phyloP scores from a whole-genome alignment of 768 basidiomycete species.

The Tricholoma terreum region DNA sequence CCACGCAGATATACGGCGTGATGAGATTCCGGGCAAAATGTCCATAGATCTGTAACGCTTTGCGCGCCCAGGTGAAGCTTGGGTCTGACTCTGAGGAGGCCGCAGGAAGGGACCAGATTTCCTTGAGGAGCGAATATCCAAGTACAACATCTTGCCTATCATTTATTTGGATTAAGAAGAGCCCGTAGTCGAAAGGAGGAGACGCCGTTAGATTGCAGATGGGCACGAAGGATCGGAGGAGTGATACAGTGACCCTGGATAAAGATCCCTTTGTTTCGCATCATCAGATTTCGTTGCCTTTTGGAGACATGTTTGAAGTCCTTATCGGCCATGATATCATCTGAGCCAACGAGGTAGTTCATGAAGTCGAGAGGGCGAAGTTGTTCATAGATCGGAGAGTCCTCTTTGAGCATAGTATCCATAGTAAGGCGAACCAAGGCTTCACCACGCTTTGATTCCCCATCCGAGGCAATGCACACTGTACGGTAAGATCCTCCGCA shows the following conservation, averaged over 20 bases:
- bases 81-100: conserved; percentile 11
- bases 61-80: conserved; percentile 12
- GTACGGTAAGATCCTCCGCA: conserved; percentile 4
- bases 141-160: conserved; percentile 33
- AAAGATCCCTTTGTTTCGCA: conserved; percentile 20
- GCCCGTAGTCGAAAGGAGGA: conserved; percentile 16
- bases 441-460: conserved; percentile 10
- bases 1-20: no score
- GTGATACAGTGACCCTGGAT: not conserved
- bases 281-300: conserved; percentile 19
- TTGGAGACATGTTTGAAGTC: conserved; percentile 33
- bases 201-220: conserved; percentile 14
- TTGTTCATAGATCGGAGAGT: conserved; percentile 17
- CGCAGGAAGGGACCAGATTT: conserved; percentile 22
- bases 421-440: conserved; percentile 11
- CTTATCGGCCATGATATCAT: conserved; percentile 30
- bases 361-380: conserved; percentile 17
- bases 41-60: conserved; percentile 23
- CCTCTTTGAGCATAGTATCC: not conserved
- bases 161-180: conserved; percentile 25
- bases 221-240: conserved; percentile 4
- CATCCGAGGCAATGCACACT: conserved; percentile 15
- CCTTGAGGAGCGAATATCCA: conserved; percentile 21
- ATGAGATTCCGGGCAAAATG: conserved; percentile 20
- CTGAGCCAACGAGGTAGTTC: conserved; percentile 25